Conservation (phyloP, 352 stramenopile genomes). For the Phytophthora colocasiae region DNA sequence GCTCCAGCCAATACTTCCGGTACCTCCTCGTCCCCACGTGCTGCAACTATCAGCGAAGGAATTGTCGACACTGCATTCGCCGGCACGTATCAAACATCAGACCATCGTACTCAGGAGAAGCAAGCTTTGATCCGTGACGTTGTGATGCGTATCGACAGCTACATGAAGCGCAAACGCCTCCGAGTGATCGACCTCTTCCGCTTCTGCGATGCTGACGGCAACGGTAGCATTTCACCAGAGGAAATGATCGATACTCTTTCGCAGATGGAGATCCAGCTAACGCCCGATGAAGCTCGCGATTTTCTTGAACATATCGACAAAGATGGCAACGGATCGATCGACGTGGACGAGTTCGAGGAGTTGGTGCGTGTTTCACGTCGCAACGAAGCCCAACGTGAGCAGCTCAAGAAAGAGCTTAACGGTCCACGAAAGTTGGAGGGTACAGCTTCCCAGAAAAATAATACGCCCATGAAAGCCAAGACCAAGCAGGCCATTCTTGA, state of each 20-base stretch:
- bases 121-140: conserved; percentile 77
- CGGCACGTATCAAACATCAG: conserved; percentile 67
- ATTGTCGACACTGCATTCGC: conserved; percentile 52
- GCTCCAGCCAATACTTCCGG: background rate
- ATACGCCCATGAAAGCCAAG: conserved; percentile 43
- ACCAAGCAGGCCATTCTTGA: conserved; percentile 70
- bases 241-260: conserved; percentile 88
- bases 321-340: conserved; percentile 83
- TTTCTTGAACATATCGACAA: conserved; percentile 87
- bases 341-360: conserved; percentile 89
- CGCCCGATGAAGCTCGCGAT: conserved; percentile 62
- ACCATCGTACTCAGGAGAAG: conserved; percentile 74
- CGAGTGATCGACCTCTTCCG: conserved; percentile 87
- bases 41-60: conserved; percentile 4
- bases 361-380: conserved; percentile 75
- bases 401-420: conserved; percentile 71
- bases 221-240: conserved; percentile 77
- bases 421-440: conserved; percentile 41
- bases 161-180: conserved; percentile 87
- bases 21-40: conserved; percentile 17
- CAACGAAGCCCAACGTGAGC: conserved; percentile 76
- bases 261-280: conserved; percentile 87
- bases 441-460: conserved; percentile 53
- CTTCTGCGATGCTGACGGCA: conserved; percentile 85
- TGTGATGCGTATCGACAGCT: conserved; percentile 80